Evolutionary conservation across 2,329 filamentous ascomycete species (phyloP).

Genomic region (Calonectria pauciramosa): DNA sequence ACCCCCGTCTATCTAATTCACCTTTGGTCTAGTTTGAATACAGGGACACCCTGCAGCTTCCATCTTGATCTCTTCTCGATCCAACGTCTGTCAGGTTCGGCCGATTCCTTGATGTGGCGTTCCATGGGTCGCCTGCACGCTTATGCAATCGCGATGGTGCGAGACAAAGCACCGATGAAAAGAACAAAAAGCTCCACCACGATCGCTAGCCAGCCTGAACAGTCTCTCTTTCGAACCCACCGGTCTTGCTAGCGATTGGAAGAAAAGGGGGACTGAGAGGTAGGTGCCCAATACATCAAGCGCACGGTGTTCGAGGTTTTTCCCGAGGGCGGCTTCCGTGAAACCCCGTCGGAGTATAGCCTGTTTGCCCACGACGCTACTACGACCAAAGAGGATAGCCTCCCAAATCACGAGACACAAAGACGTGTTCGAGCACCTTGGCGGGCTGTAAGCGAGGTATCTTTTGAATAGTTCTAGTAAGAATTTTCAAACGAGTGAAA

Average conservation of each 20-base stretch:
- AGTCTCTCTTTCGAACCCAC: background rate
- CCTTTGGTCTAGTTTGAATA: background rate
- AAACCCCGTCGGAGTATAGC: background rate
- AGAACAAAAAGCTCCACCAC: background rate
- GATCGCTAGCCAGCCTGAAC: background rate
- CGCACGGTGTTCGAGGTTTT: slow-evolving; percentile 7
- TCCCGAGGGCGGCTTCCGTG: background rate
- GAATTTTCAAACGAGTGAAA: background rate
- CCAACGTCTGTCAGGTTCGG: background rate
- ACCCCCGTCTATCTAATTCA: background rate
- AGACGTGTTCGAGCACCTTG: background rate
- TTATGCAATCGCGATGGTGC: slow-evolving; percentile 12
- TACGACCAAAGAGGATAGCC: slow-evolving; percentile 3
- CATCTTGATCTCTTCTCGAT: background rate
- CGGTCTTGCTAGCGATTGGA: background rate
- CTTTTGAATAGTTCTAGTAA: background rate
- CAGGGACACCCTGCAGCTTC: background rate
- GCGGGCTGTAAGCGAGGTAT: background rate
- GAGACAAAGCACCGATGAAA: background rate
- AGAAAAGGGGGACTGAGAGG: background rate
- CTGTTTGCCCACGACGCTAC: background rate
- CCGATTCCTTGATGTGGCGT: background rate
- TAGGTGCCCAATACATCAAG: background rate
- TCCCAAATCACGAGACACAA: background rate
- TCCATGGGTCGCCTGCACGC: slow-evolving; percentile 5